These are phyloP conservation scores for Murraya koenigii DNA, from an alignment of 345 rosid genomes.

Conservation along the genomic window DNA sequence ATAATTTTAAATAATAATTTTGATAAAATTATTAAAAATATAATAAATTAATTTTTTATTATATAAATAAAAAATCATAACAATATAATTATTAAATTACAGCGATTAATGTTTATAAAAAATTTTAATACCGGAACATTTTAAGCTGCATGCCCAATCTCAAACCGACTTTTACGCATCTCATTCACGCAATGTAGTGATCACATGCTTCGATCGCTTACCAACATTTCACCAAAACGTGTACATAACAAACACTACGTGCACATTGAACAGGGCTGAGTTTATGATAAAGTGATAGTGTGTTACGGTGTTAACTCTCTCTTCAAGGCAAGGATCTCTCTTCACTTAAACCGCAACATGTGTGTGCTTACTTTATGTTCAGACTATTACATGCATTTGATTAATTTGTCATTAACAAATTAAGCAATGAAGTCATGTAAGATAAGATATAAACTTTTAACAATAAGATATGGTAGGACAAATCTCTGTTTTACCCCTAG, in stretches of 20 bases:
- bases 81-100: too few relatives aligned
- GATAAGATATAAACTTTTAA: background rate
- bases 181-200: constrained; percentile 32
- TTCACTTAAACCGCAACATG: background rate
- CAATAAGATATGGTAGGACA: background rate
- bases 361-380: background rate
- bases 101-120: too few relatives aligned
- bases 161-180: too few relatives aligned
- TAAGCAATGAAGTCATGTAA: background rate
- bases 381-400: background rate
- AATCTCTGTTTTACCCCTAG: too few relatives aligned
- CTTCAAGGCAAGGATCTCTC: constrained; percentile 5
- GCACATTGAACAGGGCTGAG: background rate
- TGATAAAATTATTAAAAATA: too few relatives aligned
- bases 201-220: constrained; percentile 33
- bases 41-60: too few relatives aligned
- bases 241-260: constrained; percentile 36
- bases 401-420: too few relatives aligned
- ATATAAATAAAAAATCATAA: too few relatives aligned
- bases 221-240: constrained; percentile 36
- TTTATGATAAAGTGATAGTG: background rate
- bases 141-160: too few relatives aligned
- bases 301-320: constrained; percentile 1
- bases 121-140: too few relatives aligned
- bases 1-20: too few relatives aligned